phyloP scores from a whole-genome alignment of 2,329 filamentous ascomycete species.

The Periconia sp. region DNA sequence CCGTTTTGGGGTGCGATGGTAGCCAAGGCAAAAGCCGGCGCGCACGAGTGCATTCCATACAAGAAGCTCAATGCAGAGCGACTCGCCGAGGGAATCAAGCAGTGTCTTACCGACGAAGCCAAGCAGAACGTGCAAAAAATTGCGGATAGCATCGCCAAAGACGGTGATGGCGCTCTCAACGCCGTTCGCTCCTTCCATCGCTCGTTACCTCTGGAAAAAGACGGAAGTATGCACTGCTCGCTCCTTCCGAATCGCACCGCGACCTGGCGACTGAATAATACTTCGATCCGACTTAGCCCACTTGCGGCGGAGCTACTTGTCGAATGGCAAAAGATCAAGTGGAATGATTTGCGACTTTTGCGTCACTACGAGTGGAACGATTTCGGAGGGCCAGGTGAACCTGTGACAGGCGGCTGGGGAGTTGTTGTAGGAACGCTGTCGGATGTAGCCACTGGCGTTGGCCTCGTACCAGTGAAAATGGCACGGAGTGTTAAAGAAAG shows the following conservation, averaged over 20 bases:
- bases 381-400: constrained; percentile 77
- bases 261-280: constrained; percentile 69
- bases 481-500: constrained; percentile 64
- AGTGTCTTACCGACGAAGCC: constrained; percentile 68
- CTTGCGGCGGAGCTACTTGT: constrained; percentile 71
- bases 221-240: constrained; percentile 65
- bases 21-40: constrained; percentile 67
- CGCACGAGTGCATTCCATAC: constrained; percentile 68
- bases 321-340: constrained; percentile 65
- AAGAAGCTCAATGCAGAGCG: constrained; percentile 69
- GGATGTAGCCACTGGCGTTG: constrained; percentile 67
- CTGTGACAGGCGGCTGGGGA: constrained; percentile 69
- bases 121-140: constrained; percentile 64
- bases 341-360: constrained; percentile 67
- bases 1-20: constrained; percentile 80
- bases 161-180: constrained; percentile 72
- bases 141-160: constrained; percentile 64
- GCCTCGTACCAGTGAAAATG: constrained; percentile 67
- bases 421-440: constrained; percentile 66
- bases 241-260: constrained; percentile 68
- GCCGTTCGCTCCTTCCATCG: constrained; percentile 71
- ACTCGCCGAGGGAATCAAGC: constrained; percentile 73
- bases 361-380: constrained; percentile 78
- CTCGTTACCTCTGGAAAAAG: constrained; percentile 58
- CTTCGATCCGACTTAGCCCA: constrained; percentile 65